A percentile compares a stretch with the other conserved stretches of the same genome.
Evolutionary conservation across 2,329 filamentous ascomycete genomes (phyloP).

Genomic region (Colletotrichum sp.): DNA sequence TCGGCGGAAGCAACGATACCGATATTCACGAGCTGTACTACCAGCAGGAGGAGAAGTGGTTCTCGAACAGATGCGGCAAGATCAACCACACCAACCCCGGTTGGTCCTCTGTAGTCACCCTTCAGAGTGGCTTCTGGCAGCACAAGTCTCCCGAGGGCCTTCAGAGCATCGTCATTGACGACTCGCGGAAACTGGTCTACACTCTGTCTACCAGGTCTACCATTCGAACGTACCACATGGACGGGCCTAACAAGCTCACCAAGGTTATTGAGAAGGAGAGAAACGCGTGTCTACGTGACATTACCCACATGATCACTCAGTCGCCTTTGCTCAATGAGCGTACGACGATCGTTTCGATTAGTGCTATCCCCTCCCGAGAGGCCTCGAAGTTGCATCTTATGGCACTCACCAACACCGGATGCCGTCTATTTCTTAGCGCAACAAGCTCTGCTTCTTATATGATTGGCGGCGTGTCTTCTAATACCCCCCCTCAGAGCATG

Average conservation of each 20-base stretch:
- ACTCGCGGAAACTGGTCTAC: conserved; percentile 87
- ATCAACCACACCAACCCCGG: conserved; percentile 84
- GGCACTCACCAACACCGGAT: conserved; percentile 89
- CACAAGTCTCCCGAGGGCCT: conserved; percentile 67
- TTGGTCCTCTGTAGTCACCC: conserved; percentile 67
- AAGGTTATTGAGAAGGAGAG: conserved; percentile 71
- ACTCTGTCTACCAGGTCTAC: conserved; percentile 88
- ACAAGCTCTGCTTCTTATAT: conserved; percentile 77
- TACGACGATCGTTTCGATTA: conserved; percentile 82
- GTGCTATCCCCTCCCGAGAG: conserved; percentile 79
- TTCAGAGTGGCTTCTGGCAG: conserved; percentile 56
- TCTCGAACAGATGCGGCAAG: conserved; percentile 85
- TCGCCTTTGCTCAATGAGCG: conserved; percentile 73
- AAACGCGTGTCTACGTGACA: conserved; percentile 69
- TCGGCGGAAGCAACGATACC: conserved; percentile 79
- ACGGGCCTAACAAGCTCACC: conserved; percentile 63
- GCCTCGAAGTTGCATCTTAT: conserved; percentile 86
- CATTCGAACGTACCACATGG: conserved; percentile 91
- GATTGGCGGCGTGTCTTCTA: conserved; percentile 62
- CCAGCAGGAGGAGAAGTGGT: conserved; percentile 97
- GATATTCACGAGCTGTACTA: conserved; percentile 95
- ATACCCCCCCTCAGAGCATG: conserved; percentile 90
- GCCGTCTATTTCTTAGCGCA: conserved; percentile 89
- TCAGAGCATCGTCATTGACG: conserved; percentile 83
- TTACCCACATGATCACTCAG: conserved; percentile 83